Conservation (phyloP, 1,284 basidiomycete genomes). For the Inonotus hispidus region DNA sequence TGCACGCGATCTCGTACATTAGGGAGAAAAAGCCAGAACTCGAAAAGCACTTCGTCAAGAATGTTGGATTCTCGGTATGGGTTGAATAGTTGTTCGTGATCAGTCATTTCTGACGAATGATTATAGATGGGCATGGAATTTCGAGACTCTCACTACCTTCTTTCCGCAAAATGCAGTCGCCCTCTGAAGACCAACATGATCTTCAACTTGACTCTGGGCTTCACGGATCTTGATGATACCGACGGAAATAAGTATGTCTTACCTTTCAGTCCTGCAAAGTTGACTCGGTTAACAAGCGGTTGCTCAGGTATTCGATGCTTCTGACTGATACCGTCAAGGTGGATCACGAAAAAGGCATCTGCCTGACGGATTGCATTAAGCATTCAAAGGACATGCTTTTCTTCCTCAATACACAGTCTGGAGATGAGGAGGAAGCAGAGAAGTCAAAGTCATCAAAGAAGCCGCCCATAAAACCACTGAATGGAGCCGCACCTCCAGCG, state of each 20-base stretch:
- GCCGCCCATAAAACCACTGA: conserved; percentile 46
- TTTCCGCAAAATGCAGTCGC: conserved; percentile 77
- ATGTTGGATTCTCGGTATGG: conserved; percentile 82
- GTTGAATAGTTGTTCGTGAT: neutral
- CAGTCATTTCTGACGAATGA: neutral
- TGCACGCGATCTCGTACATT: conserved; percentile 69
- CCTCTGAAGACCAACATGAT: conserved; percentile 79
- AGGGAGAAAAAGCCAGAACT: conserved; percentile 77
- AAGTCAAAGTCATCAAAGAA: conserved; percentile 53
- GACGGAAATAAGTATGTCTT: conserved; percentile 66
- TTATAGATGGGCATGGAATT: conserved; percentile 89
- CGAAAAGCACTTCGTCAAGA: conserved; percentile 84
- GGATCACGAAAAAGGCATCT: conserved; percentile 58
- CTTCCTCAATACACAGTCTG: conserved; percentile 61
- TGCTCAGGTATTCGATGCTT: conserved; percentile 79
- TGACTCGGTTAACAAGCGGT: neutral
- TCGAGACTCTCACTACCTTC: conserved; percentile 81
- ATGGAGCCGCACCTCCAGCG: conserved; percentile 51
- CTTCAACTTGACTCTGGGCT: conserved; percentile 80
- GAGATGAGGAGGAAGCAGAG: conserved; percentile 46
- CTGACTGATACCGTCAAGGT: conserved; percentile 88
- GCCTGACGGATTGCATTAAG: conserved; percentile 83
- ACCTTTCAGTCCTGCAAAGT: neutral
- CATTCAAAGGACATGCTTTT: conserved; percentile 85
- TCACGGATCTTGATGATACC: conserved; percentile 74